A percentile compares a stretch with the other conserved stretches of the same genome.
Evolutionary conservation across 2,329 filamentous ascomycete species (phyloP).

Genomic region (Pseudocercospora fuligena): DNA sequence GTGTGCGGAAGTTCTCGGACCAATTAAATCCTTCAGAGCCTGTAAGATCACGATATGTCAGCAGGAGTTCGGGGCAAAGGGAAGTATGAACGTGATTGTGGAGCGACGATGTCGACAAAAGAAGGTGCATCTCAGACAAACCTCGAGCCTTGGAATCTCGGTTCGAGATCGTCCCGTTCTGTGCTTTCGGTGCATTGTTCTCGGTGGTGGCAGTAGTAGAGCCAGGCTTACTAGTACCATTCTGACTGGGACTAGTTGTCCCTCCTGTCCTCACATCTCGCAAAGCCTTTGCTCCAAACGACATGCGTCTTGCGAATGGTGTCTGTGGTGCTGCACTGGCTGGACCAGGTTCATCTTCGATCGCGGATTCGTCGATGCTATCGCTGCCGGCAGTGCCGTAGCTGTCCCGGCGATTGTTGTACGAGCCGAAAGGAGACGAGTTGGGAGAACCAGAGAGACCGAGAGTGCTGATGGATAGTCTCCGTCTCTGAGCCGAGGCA

Average conservation of each 20-base stretch:
- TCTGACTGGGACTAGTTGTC: constrained; percentile 34
- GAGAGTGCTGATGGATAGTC: constrained; percentile 56
- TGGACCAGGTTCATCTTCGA: constrained; percentile 56
- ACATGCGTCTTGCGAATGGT: constrained; percentile 83
- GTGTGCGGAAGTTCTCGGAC: constrained; percentile 91
- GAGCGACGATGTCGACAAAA: constrained; percentile 16
- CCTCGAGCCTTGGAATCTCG: constrained; percentile 62
- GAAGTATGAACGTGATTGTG: constrained; percentile 29
- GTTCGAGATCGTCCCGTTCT: constrained; percentile 54
- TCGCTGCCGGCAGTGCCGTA: constrained; percentile 49
- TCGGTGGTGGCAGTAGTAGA: constrained; percentile 34
- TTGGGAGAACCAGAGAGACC: constrained; percentile 52
- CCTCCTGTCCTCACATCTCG: constrained; percentile 65
- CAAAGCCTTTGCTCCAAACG: constrained; percentile 83
- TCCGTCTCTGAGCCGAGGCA: constrained; percentile 54
- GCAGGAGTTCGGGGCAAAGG: constrained; percentile 24
- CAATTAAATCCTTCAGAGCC: constrained; percentile 90
- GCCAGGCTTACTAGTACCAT: constrained; percentile 42
- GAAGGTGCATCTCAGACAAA: constrained; percentile 53
- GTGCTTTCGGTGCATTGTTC: constrained; percentile 30
- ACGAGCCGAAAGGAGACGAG: constrained; percentile 50
- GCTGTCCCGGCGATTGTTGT: constrained; percentile 50
- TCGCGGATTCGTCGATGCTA: constrained; percentile 55
- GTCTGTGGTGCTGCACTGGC: constrained; percentile 54
- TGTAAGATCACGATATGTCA: constrained; percentile 56